Percentiles rank a stretch among this genome's conserved stretches.
phyloP scores from a whole-genome alignment of 768 basidiomycete genomes.

The Daedalea quercina region DNA sequence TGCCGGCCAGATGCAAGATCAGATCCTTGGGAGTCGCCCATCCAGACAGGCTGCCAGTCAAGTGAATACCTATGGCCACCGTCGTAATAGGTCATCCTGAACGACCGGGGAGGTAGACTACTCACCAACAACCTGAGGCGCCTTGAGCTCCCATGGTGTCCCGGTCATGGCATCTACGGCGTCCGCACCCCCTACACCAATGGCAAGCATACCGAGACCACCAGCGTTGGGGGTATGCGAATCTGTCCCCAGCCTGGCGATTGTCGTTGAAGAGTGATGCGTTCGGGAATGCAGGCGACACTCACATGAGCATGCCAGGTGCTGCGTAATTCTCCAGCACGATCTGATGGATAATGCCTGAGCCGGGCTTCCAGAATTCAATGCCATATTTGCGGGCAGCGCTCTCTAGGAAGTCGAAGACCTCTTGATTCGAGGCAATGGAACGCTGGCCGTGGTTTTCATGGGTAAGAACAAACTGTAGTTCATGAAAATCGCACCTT shows the following conservation, averaged over 20 bases:
- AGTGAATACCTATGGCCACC: conserved; percentile 58
- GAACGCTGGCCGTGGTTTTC: conserved; percentile 61
- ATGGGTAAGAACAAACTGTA: neutral
- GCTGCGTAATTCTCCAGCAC: conserved; percentile 97
- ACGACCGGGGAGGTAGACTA: neutral
- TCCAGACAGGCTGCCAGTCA: conserved; percentile 80
- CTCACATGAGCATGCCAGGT: conserved; percentile 87
- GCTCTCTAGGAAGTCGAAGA: conserved; percentile 95
- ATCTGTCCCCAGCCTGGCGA: conserved; percentile 42
- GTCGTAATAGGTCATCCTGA: neutral
- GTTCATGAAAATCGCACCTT: conserved; percentile 41
- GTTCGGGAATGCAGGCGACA: conserved; percentile 9
- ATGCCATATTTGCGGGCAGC: conserved; percentile 89
- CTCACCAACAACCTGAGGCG: conserved; percentile 76
- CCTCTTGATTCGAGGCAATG: conserved; percentile 86
- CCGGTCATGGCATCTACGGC: conserved; percentile 98
- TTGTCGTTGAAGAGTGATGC: neutral
- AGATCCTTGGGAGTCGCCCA: conserved; percentile 97
- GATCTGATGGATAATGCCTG: conserved; percentile 95
- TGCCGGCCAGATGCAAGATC: conserved; percentile 90
- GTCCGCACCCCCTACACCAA: conserved; percentile 98
- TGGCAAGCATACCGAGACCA: conserved; percentile 92
- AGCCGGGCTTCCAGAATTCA: conserved; percentile 96
- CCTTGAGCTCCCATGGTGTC: conserved; percentile 97
- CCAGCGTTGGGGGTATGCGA: conserved; percentile 99